Evolutionary conservation across 345 rosid genomes (phyloP).

Genomic region (Boechera retrofracta): DNA sequence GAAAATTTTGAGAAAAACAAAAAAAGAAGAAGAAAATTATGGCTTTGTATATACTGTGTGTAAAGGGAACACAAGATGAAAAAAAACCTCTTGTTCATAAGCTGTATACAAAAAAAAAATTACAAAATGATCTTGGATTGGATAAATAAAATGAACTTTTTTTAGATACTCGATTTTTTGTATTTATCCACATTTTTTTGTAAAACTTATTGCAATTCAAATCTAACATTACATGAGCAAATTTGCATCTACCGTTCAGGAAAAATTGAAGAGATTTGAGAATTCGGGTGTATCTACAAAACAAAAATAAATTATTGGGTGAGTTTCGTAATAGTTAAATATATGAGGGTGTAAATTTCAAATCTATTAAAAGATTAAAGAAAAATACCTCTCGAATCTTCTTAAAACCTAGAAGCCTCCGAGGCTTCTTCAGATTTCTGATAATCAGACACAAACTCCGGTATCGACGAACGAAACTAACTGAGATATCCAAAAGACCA

Average conservation of each 20-base stretch:
- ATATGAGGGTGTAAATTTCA: slow-evolving; percentile 26
- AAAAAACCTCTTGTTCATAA: slow-evolving; percentile 20
- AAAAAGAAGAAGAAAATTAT: slow-evolving; percentile 2
- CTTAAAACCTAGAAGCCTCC: slow-evolving; percentile 45
- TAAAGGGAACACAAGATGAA: slow-evolving; percentile 23
- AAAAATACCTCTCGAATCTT: slow-evolving; percentile 35
- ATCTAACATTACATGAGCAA: neutral
- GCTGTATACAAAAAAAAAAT: slow-evolving; percentile 27
- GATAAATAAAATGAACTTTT: slow-evolving; percentile 24
- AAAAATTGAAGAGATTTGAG: neutral
- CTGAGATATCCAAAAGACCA: neutral
- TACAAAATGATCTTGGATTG: slow-evolving; percentile 26
- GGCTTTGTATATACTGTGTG: slow-evolving; percentile 39
- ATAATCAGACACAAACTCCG: slow-evolving; percentile 34
- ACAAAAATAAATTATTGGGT: neutral
- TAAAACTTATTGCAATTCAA: no score
- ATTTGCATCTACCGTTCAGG: neutral
- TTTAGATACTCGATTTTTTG: neutral
- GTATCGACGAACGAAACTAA: slow-evolving; percentile 14
- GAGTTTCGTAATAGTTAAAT: slow-evolving; percentile 7
- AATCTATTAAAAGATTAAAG: slow-evolving; percentile 14
- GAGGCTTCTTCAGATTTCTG: slow-evolving; percentile 23
- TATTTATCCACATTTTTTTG: no score
- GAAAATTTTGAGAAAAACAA: neutral
- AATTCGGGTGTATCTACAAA: neutral